phyloP scores from a whole-genome alignment of 176 grass and related monocot genomes.

The Zea mays region DNA sequence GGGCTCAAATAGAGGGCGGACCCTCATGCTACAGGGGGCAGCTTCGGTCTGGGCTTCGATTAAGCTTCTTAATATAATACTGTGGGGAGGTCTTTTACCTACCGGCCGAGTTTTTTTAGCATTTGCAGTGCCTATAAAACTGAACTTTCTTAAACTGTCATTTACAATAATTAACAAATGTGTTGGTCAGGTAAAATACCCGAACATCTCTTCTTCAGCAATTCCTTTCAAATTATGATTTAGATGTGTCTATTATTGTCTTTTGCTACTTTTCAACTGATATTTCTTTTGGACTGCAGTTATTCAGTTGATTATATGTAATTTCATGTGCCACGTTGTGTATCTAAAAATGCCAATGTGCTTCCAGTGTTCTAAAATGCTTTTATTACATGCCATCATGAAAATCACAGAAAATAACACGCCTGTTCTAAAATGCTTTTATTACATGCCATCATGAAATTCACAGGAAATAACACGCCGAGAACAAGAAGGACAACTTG shows the following conservation, averaged over 20 bases:
- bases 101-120: background rate
- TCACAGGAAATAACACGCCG: conserved; percentile 65
- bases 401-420: conserved; percentile 60
- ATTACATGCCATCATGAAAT: conserved; percentile 6
- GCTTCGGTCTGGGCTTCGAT: no score
- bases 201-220: conserved; percentile 8
- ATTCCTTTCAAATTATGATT: conserved; percentile 18
- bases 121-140: background rate
- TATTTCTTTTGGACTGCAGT: background rate
- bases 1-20: no score
- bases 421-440: conserved; percentile 9
- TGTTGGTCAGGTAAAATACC: background rate
- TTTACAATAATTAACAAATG: conserved; percentile 2
- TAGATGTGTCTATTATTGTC: background rate
- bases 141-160: conserved; percentile 20
- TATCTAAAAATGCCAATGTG: background rate
- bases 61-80: no score
- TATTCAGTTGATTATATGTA: background rate
- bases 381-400: conserved; percentile 1
- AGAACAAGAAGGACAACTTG: conserved; percentile 80
- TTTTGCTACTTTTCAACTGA: background rate
- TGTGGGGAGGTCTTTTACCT: no score
- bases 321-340: background rate
- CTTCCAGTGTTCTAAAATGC: background rate
- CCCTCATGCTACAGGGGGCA: no score